Conservation (phyloP, 1,284 basidiomycete genomes). For the Cutaneotrichosporon cyanovorans region DNA sequence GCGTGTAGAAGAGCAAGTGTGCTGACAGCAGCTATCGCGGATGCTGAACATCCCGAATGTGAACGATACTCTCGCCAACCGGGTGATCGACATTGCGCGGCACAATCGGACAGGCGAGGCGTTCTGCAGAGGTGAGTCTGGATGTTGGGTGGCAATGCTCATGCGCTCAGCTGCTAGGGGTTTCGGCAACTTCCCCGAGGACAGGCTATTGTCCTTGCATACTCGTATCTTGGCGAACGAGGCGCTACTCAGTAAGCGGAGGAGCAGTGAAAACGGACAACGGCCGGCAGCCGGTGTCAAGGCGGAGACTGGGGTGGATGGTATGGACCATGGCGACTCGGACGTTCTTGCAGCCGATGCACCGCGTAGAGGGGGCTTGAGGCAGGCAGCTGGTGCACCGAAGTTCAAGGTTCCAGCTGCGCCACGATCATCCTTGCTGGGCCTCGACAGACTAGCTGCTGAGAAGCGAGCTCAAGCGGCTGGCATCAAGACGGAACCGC, state of each 20-base stretch:
- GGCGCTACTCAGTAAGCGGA: constrained; percentile 31
- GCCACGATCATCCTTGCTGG: constrained; percentile 67
- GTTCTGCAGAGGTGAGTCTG: constrained; percentile 52
- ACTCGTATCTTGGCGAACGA: constrained; percentile 56
- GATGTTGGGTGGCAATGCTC: not conserved
- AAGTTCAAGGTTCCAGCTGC: constrained; percentile 66
- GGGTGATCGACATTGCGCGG: constrained; percentile 72
- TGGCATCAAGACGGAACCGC: constrained; percentile 47
- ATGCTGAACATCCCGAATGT: constrained; percentile 70
- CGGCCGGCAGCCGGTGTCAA: not conserved
- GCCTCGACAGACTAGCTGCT: constrained; percentile 75
- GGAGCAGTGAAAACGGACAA: not conserved
- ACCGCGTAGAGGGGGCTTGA: constrained; percentile 64
- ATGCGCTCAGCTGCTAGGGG: constrained; percentile 59
- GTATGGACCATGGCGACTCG: constrained; percentile 68
- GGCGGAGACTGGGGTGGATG: constrained; percentile 41
- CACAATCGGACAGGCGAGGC: constrained; percentile 55
- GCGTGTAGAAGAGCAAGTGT: no score
- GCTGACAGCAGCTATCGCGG: constrained; percentile 57
- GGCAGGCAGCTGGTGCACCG: constrained; percentile 67
- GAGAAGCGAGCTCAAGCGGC: constrained; percentile 65
- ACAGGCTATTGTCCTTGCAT: constrained; percentile 56
- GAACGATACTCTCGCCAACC: constrained; percentile 68
- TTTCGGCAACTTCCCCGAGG: constrained; percentile 76
- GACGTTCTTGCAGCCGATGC: constrained; percentile 75